phyloP scores from a whole-genome alignment of 1,139 yeast species.

The Lodderomyces orthopsilosis region DNA sequence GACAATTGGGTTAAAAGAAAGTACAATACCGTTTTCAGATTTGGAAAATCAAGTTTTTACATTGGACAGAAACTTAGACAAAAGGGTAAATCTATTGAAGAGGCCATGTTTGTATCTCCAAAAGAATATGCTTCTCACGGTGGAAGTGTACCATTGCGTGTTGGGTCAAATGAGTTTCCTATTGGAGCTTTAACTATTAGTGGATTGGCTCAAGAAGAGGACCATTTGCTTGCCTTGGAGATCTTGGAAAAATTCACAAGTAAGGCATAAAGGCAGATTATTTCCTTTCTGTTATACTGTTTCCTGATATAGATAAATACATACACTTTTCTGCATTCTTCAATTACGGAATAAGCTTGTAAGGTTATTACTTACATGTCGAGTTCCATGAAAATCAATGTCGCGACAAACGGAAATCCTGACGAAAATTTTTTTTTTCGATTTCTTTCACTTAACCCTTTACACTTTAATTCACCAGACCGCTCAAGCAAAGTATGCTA shows the following conservation, averaged over 20 bases:
- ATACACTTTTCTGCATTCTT: too few species aligned
- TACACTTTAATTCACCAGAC: too few species aligned
- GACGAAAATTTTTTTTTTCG: too few species aligned
- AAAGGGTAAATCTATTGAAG: constrained; percentile 30
- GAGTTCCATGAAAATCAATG: too few species aligned
- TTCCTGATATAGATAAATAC: too few species aligned
- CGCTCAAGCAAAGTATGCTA: too few species aligned
- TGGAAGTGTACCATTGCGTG: constrained; percentile 57
- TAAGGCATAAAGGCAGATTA: background rate
- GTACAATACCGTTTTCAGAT: constrained; percentile 48
- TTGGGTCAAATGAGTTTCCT: constrained; percentile 42
- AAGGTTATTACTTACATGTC: too few species aligned
- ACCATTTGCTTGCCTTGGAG: constrained; percentile 40
- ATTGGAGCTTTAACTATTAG: constrained; percentile 59
- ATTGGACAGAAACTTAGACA: constrained; percentile 47
- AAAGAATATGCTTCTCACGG: constrained; percentile 60
- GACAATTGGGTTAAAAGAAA: constrained; percentile 61
- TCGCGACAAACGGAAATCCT: too few species aligned
- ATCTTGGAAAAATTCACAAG: constrained; percentile 12
- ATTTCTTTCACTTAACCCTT: too few species aligned
- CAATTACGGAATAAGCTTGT: too few species aligned
- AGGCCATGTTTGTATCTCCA: constrained; percentile 41
- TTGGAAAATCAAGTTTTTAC: constrained; percentile 52
- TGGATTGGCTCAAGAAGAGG: constrained; percentile 52
- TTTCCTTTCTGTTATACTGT: too few species aligned